Conservation (phyloP, 139 green algal species). For the Diplosphaera chodatii region DNA sequence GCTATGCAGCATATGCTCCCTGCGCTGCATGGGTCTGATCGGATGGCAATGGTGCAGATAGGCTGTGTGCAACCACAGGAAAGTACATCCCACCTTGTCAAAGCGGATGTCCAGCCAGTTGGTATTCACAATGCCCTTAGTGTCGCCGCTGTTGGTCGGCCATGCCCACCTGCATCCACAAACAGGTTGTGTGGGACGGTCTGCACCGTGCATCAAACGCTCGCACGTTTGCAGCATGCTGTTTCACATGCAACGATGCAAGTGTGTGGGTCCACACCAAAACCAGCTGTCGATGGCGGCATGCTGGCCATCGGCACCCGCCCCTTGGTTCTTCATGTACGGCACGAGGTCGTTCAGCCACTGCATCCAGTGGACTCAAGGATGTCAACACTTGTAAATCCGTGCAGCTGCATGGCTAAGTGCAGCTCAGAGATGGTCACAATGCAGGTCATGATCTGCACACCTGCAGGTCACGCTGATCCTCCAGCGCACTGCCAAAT, state of each 20-base stretch:
- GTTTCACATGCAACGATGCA: neutral
- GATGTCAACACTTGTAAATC: too few relatives aligned
- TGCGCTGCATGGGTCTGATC: too few relatives aligned
- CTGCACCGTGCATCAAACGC: too few relatives aligned
- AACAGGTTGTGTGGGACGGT: too few relatives aligned
- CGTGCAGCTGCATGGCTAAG: too few relatives aligned
- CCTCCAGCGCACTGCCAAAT: constrained; percentile 26
- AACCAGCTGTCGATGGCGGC: constrained; percentile 14
- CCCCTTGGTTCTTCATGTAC: constrained; percentile 19
- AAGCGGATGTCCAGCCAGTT: neutral
- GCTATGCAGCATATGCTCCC: too few relatives aligned
- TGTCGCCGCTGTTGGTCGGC: constrained; percentile 18
- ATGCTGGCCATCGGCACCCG: constrained; percentile 15
- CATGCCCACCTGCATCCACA: constrained; percentile 22
- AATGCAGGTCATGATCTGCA: neutral
- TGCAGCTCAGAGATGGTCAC: constrained; percentile 5
- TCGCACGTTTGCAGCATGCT: too few relatives aligned
- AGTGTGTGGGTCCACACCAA: neutral
- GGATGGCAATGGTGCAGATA: too few relatives aligned
- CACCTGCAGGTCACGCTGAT: constrained; percentile 12
- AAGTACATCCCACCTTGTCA: neutral
- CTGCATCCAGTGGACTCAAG: constrained; percentile 1
- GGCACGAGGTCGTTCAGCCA: constrained; percentile 19
- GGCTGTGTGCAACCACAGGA: neutral
- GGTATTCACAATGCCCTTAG: constrained; percentile 1